Evolutionary conservation across 768 basidiomycete genomes (phyloP).

Genomic region (Tylopilus subfusipes): DNA sequence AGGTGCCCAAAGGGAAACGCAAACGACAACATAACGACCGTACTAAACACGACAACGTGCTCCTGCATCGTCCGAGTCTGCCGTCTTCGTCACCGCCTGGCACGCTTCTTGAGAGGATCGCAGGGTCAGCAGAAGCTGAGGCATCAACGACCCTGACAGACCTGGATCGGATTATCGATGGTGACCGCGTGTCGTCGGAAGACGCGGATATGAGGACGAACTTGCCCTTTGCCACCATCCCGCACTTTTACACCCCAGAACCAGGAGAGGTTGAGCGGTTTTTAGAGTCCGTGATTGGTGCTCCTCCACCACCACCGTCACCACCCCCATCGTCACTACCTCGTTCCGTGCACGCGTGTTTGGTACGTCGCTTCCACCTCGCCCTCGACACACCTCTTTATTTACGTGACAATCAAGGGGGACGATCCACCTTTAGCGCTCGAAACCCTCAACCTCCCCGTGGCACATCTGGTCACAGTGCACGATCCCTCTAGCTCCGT

Average conservation of each 20-base stretch:
- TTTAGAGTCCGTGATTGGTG: conserved; percentile 23
- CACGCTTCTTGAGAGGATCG: conserved; percentile 21
- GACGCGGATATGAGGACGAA: background rate
- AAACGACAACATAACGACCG: background rate
- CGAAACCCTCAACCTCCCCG: conserved; percentile 13
- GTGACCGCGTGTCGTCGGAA: background rate
- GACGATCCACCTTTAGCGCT: conserved; percentile 10
- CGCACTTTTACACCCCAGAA: conserved; percentile 18
- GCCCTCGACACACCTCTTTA: background rate
- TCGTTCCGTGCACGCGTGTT: conserved; percentile 1
- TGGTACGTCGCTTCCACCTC: conserved; percentile 19
- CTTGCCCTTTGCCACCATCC: conserved; percentile 1
- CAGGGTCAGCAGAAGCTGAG: conserved; percentile 4
- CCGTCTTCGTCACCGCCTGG: conserved; percentile 1
- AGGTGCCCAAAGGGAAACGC: conserved; percentile 2
- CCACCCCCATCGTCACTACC: background rate
- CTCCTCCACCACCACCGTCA: background rate
- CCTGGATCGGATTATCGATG: conserved; percentile 9
- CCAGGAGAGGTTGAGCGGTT: conserved; percentile 26
- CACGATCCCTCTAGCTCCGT: conserved; percentile 3
- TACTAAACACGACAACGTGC: conserved; percentile 1
- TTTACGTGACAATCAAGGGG: conserved; percentile 9
- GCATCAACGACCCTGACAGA: background rate
- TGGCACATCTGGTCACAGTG: background rate
- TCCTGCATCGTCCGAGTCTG: conserved; percentile 16